These are phyloP conservation scores for Pholiota microspora DNA, from an alignment of 768 basidiomycete genomes.

Conservation along the genomic window DNA sequence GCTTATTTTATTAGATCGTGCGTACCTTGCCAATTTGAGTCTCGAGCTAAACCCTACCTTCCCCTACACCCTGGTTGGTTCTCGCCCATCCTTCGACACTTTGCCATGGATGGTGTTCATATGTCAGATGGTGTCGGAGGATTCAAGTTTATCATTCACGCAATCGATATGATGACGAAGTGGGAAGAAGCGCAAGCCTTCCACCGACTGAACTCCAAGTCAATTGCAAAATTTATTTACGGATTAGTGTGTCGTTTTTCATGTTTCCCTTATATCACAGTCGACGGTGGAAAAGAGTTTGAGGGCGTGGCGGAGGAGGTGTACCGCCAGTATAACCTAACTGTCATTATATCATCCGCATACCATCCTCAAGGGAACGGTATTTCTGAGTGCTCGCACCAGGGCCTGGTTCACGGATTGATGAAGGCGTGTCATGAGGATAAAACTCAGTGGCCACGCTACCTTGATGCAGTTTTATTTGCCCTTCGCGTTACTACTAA, in stretches of 20 bases:
- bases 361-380: constrained; percentile 31
- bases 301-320: constrained; percentile 22
- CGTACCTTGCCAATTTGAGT: constrained; percentile 27
- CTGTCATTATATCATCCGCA: constrained; percentile 25
- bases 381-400: constrained; percentile 26
- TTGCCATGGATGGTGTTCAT: constrained; percentile 26
- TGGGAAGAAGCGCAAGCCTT: constrained; percentile 23
- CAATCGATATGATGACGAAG: constrained; percentile 16
- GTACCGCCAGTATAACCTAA: constrained; percentile 21
- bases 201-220: constrained; percentile 6
- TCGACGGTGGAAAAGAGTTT: constrained; percentile 32
- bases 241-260: constrained; percentile 26
- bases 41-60: constrained; percentile 16
- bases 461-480: constrained; percentile 22
- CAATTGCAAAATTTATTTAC: constrained; percentile 27
- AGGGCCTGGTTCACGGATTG: constrained; percentile 20
- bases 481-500: constrained; percentile 24
- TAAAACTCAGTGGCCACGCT: constrained; percentile 25
- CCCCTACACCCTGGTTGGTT: constrained; percentile 20
- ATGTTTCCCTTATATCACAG: constrained; percentile 15
- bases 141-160: constrained; percentile 25
- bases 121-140: constrained; percentile 24
- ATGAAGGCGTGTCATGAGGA: constrained; percentile 19
- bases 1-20: constrained; percentile 30
- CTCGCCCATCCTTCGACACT: constrained; percentile 22